phyloP scores from a whole-genome alignment of 192 early-diverging fungal species.

The Funneliformis geosporum region DNA sequence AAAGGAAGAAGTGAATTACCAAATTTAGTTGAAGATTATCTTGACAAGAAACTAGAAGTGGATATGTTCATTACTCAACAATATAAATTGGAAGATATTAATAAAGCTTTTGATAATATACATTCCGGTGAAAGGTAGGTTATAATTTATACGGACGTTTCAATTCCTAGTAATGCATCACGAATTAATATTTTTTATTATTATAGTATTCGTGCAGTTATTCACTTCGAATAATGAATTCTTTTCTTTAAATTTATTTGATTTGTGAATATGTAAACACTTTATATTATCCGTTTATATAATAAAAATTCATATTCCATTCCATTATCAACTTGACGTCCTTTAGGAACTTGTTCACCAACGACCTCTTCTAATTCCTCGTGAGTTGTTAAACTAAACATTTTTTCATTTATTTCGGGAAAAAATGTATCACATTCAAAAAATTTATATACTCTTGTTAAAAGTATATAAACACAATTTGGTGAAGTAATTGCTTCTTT shows the following conservation, averaged over 20 bases:
- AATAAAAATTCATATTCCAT: constrained; percentile 35
- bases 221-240: neutral
- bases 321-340: constrained; percentile 21
- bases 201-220: neutral
- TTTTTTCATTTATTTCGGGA: constrained; percentile 60
- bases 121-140: constrained; percentile 66
- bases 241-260: no score
- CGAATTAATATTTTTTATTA: neutral
- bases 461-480: constrained; percentile 59
- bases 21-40: constrained; percentile 82
- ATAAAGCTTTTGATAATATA: constrained; percentile 94
- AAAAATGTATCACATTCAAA: constrained; percentile 83
- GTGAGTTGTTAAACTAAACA: constrained; percentile 39
- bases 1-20: constrained; percentile 93
- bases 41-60: constrained; percentile 82
- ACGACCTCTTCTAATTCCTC: constrained; percentile 32
- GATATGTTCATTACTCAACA: constrained; percentile 90
- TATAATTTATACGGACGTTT: neutral
- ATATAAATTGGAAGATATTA: constrained; percentile 80
- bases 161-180: neutral
- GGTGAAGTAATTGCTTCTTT: constrained; percentile 61
- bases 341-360: constrained; percentile 25
- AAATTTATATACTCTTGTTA: constrained; percentile 66
- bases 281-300: constrained; percentile 17
- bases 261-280: no score